These are phyloP conservation scores for Austroboletus festivus DNA, from an alignment of 768 basidiomycete genomes.

Conservation along the genomic window DNA sequence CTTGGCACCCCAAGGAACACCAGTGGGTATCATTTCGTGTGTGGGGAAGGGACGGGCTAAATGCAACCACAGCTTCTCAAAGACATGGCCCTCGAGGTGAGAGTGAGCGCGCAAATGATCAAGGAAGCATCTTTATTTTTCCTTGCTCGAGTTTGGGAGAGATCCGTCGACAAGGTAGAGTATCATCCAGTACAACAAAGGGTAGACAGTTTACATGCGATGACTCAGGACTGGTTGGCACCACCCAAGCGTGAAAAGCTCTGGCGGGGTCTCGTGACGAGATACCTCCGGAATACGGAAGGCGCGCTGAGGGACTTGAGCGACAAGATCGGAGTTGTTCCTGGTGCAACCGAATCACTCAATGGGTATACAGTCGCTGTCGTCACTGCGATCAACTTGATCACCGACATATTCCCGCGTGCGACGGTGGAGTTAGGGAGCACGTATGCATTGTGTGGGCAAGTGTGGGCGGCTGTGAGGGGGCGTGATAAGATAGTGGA, in stretches of 20 bases:
- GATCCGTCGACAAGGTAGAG: slow-evolving; percentile 11
- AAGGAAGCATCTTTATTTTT: slow-evolving; percentile 25
- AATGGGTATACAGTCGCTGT: slow-evolving; percentile 16
- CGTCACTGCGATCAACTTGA: slow-evolving; percentile 19
- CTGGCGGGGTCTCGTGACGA: slow-evolving; percentile 13
- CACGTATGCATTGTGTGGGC: slow-evolving; percentile 22
- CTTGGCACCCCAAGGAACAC: slow-evolving; percentile 10
- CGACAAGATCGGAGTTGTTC: slow-evolving; percentile 10
- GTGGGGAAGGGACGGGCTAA: neutral
- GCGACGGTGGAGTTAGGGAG: slow-evolving; percentile 4
- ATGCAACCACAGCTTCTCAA: slow-evolving; percentile 11
- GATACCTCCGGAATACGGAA: slow-evolving; percentile 24
- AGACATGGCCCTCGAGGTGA: slow-evolving; percentile 17
- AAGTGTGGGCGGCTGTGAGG: slow-evolving; percentile 18
- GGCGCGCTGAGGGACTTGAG: slow-evolving; percentile 14
- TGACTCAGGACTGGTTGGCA: slow-evolving; percentile 21
- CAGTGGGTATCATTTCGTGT: slow-evolving; percentile 7
- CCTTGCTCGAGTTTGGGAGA: slow-evolving; percentile 7
- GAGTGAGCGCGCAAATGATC: slow-evolving; percentile 18
- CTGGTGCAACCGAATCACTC: slow-evolving; percentile 9
- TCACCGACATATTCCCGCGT: slow-evolving; percentile 22
- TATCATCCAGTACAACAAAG: neutral
- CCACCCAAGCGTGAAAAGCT: slow-evolving; percentile 22
- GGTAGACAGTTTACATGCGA: neutral
- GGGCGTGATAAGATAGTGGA: slow-evolving; percentile 11